Conservation (phyloP, 768 basidiomycete species). For the Serendipita vermifera region DNA sequence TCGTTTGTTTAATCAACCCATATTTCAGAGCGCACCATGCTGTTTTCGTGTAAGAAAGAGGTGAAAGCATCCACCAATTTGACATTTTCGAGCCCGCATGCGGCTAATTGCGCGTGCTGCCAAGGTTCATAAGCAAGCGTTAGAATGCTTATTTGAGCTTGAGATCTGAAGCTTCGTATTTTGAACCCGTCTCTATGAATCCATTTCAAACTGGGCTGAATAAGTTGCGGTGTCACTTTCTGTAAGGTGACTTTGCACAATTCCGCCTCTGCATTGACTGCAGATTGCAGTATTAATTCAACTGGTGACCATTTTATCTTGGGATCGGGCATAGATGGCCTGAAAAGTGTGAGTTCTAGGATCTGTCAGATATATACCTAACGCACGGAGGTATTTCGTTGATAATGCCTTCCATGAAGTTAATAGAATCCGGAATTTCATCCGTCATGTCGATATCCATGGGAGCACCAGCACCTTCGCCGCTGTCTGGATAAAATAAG, state of each 20-base stretch:
- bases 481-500: background rate
- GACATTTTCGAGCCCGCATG: background rate
- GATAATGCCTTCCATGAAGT: background rate
- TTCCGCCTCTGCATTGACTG: background rate
- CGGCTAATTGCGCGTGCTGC: background rate
- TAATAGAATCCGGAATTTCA: background rate
- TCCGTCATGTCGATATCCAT: background rate
- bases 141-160: background rate
- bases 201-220: background rate
- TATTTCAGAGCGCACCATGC: background rate
- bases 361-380: background rate
- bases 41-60: background rate
- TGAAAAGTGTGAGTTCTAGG: background rate
- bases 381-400: background rate
- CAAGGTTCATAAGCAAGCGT: background rate
- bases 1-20: no score
- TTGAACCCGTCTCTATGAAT: background rate
- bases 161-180: background rate
- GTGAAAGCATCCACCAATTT: background rate
- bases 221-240: background rate
- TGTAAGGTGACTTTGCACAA: conserved; percentile 1
- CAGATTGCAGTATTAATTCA: background rate
- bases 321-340: background rate
- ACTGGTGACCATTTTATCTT: background rate
- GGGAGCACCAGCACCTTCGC: background rate